Evolutionary conservation across 2,329 filamentous ascomycete species (phyloP).

Genomic region (Phyllosticta capitalensis): DNA sequence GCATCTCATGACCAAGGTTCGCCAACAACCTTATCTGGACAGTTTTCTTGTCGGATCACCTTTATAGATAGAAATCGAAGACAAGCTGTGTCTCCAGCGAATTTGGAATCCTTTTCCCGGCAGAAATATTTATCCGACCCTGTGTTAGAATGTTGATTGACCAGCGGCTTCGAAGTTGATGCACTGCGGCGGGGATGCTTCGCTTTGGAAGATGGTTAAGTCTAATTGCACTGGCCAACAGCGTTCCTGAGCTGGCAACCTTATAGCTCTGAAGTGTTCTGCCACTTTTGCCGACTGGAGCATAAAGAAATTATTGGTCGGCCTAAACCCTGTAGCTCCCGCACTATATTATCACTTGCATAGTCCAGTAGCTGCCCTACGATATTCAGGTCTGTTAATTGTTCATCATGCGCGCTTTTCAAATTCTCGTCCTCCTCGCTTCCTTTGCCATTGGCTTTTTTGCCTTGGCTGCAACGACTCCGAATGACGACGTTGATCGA

Average conservation of each 20-base stretch:
- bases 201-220: neutral
- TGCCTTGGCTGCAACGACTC: neutral
- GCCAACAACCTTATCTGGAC: no score
- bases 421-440: neutral
- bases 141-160: no score
- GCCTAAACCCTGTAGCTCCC: neutral
- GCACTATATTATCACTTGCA: no score
- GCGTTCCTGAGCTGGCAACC: neutral
- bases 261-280: neutral
- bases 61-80: no score
- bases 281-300: neutral
- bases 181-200: neutral
- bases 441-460: neutral
- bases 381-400: neutral
- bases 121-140: no score
- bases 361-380: no score
- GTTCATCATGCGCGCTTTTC: neutral
- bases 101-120: no score
- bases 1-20: no score
- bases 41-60: no score
- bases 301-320: neutral
- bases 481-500: neutral
- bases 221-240: neutral
- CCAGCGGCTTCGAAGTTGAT: neutral
- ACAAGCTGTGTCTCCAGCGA: no score